Conservation (phyloP, 768 basidiomycete species). For the Pleurotus tuber-regium region DNA sequence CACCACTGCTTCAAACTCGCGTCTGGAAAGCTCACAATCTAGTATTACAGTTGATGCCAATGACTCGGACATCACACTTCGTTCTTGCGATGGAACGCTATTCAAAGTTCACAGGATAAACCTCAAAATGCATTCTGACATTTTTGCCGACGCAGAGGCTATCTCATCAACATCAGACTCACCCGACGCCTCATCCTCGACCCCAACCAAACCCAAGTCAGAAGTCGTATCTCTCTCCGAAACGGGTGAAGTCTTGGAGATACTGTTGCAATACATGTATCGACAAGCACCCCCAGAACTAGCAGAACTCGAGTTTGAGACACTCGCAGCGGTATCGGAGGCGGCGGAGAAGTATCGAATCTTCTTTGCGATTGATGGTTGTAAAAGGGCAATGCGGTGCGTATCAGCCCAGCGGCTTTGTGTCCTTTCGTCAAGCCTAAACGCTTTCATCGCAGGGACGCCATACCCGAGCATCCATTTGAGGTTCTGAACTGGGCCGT, state of each 20-base stretch:
- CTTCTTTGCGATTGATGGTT: conserved; percentile 18
- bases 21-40: no score
- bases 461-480: conserved; percentile 3
- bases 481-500: conserved; percentile 14
- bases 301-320: conserved; percentile 10
- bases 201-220: background rate
- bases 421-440: background rate
- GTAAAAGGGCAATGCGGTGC: conserved; percentile 18
- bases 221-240: conserved; percentile 15
- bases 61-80: conserved; percentile 10
- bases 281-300: conserved; percentile 20
- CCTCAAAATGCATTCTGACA: conserved; percentile 17
- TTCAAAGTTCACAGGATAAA: conserved; percentile 11
- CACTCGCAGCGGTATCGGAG: conserved; percentile 16
- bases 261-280: conserved; percentile 22
- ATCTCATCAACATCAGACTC: background rate
- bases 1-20: no score
- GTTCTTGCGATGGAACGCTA: conserved; percentile 7
- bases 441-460: background rate
- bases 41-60: background rate
- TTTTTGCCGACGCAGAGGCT: conserved; percentile 8
- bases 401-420: background rate
- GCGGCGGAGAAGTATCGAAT: conserved; percentile 24
- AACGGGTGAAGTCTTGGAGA: conserved; percentile 11
- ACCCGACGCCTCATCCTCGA: background rate